Base-by-base conservation (phyloP, 2,329 filamentous ascomycete species). In the Colletotrichum sp. region DNA sequence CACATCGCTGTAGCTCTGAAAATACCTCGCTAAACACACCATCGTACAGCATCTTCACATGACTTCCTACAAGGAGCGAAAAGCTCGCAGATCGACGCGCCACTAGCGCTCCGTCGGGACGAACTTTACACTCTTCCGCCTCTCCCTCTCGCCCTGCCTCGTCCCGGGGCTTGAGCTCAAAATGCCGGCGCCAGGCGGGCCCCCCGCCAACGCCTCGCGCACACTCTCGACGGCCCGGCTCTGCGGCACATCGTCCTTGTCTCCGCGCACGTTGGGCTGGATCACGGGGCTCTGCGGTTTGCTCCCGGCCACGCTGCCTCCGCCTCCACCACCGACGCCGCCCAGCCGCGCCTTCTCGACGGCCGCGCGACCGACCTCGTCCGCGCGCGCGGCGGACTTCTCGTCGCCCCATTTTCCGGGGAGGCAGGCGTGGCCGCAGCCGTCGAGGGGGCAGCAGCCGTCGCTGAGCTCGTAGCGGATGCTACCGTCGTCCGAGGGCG, bases 41-140 rank as follows among this genome's bases (percentile, higher is more conserved):
- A 61, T 71, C 34, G 57, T 60, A 55, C 48, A 8, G 6, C 10
- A 26, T 52, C 43, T 52, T 52, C 10, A 21, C 12, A 52, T 21
- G 3, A 6, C n/a, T 7, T 4, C 24, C 32, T 68, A 75, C 28
- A 75, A 26, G 5, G 71, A 68, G 14, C 70, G n/a, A 18, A 68
- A 65, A 14, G 28, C 18, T 2, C 36, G 28, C 8, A 32, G 26
- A n/a, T 21, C 64, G 59, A 69, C 8, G 32, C 48, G 59, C 74
- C 74, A 76, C 74, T 76, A 79, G 24, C 79, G 71, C 39, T 84
- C 86, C 12, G 87, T 85, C 59, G 85, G 86, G 4, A 87, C 89
- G 83, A 93, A 92, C 84, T 93, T 93, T 79, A 93, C 92, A 77
- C 91, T 93, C 87, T 92, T 93, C 81, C 91, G 87, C 77, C 90